Evolutionary conservation across 1,139 yeast species (phyloP).

Genomic region (Eremothecium coryli): DNA sequence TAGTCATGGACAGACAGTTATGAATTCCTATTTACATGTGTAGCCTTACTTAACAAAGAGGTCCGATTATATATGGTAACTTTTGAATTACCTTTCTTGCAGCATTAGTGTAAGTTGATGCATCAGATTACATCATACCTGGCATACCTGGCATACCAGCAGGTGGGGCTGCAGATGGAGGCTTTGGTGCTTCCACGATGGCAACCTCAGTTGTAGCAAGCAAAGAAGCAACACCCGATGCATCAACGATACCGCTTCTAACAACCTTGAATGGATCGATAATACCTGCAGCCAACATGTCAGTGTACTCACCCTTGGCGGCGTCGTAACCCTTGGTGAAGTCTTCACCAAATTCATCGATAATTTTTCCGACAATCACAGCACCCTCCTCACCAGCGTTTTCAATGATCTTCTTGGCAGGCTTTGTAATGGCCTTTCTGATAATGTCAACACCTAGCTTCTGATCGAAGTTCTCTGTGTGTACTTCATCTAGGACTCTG

Average conservation of each 20-base stretch:
- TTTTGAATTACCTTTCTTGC: too few species aligned
- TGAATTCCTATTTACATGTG: neutral
- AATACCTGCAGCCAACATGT: conserved; percentile 96
- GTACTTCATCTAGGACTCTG: conserved; percentile 64
- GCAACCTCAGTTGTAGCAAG: conserved; percentile 99
- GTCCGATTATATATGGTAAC: too few species aligned
- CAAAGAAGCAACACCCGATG: conserved; percentile 95
- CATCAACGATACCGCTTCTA: conserved; percentile 93
- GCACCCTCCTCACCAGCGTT: conserved; percentile 99
- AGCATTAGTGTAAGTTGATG: too few species aligned
- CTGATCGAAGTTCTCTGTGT: conserved; percentile 92
- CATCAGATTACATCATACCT: conserved; percentile 41
- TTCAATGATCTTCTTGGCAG: conserved; percentile 94
- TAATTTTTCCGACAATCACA: conserved; percentile 89
- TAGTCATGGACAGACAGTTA: too few species aligned
- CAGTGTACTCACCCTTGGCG: conserved; percentile 87
- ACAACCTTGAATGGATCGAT: conserved; percentile 99
- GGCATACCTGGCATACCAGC: conserved; percentile 58
- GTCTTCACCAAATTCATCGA: conserved; percentile 71
- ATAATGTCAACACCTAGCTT: conserved; percentile 95
- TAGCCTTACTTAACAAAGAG: neutral
- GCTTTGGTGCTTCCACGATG: conserved; percentile 94
- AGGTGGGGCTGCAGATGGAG: conserved; percentile 61
- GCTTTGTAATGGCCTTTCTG: conserved; percentile 91
- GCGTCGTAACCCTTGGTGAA: conserved; percentile 94